phyloP scores from a whole-genome alignment of 2,329 filamentous ascomycete genomes.

The Exophiala spinifera region DNA sequence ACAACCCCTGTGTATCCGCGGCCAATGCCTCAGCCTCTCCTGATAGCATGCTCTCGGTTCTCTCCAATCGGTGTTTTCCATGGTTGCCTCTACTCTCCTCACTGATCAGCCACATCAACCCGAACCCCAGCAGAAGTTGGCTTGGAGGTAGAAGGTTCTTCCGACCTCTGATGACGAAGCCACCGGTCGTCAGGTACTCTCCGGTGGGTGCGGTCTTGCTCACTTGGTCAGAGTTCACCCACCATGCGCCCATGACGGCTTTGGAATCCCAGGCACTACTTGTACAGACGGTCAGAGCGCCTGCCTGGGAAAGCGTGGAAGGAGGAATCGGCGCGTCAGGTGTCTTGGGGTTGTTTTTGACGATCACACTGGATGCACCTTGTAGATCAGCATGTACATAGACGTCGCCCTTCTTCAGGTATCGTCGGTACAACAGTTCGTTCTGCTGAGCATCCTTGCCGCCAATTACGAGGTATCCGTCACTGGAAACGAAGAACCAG shows the following conservation, averaged over 20 bases:
- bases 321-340: slow-evolving; percentile 86
- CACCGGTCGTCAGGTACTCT: slow-evolving; percentile 73
- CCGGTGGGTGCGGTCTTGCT: slow-evolving; percentile 78
- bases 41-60: slow-evolving; percentile 27
- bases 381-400: slow-evolving; percentile 89
- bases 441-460: slow-evolving; percentile 87
- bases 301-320: slow-evolving; percentile 85
- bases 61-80: slow-evolving; percentile 66
- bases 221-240: slow-evolving; percentile 87
- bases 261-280: slow-evolving; percentile 96
- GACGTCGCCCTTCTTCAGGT: slow-evolving; percentile 83
- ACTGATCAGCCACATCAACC: slow-evolving; percentile 81
- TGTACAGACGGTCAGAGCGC: slow-evolving; percentile 76
- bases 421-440: slow-evolving; percentile 83
- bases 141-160: slow-evolving; percentile 90
- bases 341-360: slow-evolving; percentile 79
- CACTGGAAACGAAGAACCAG: slow-evolving; percentile 88
- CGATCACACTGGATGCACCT: slow-evolving; percentile 78
- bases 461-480: slow-evolving; percentile 87
- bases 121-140: slow-evolving; percentile 82
- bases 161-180: slow-evolving; percentile 76
- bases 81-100: slow-evolving; percentile 82
- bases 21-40: slow-evolving; percentile 27
- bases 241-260: slow-evolving; percentile 92
- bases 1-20: slow-evolving; percentile 21